Conservation (phyloP, 2,329 filamentous ascomycete genomes). For the Cordyceps tenuipes region DNA sequence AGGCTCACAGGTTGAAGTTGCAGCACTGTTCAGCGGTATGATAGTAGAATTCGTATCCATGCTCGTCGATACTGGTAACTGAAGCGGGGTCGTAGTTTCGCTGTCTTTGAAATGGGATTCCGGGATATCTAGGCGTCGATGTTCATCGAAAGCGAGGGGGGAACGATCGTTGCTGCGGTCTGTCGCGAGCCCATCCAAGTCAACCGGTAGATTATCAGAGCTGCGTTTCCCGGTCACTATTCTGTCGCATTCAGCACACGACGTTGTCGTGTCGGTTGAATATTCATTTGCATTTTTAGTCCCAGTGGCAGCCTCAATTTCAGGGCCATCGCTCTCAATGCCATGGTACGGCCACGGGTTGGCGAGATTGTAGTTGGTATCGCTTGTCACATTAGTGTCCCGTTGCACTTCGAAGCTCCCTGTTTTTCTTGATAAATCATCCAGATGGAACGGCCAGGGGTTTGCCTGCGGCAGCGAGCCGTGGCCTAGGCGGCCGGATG, state of each 20-base stretch:
- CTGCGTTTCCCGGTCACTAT: background rate
- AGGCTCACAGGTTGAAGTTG: background rate
- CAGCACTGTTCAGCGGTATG: too few relatives aligned
- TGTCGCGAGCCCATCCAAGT: background rate
- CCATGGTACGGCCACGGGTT: slow-evolving; percentile 29
- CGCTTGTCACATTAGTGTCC: background rate
- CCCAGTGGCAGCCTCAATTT: background rate
- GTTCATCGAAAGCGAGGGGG: background rate
- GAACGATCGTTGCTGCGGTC: background rate
- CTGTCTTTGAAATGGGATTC: too few relatives aligned
- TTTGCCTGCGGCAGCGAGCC: slow-evolving; percentile 14
- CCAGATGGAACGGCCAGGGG: slow-evolving; percentile 24
- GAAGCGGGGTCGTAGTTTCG: too few relatives aligned
- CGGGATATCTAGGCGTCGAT: background rate
- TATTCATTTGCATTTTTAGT: background rate
- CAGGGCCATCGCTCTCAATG: slow-evolving; percentile 11
- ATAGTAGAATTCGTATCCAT: background rate
- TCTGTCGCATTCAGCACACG: background rate
- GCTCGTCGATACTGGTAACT: background rate
- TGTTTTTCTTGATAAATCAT: slow-evolving; percentile 13
- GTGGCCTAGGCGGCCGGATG: background rate
- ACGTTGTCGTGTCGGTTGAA: background rate
- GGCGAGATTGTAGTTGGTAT: slow-evolving; percentile 14
- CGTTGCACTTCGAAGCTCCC: background rate
- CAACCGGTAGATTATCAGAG: too few relatives aligned